phyloP scores from a whole-genome alignment of 768 basidiomycete genomes.

The Naematelia aurantialba region DNA sequence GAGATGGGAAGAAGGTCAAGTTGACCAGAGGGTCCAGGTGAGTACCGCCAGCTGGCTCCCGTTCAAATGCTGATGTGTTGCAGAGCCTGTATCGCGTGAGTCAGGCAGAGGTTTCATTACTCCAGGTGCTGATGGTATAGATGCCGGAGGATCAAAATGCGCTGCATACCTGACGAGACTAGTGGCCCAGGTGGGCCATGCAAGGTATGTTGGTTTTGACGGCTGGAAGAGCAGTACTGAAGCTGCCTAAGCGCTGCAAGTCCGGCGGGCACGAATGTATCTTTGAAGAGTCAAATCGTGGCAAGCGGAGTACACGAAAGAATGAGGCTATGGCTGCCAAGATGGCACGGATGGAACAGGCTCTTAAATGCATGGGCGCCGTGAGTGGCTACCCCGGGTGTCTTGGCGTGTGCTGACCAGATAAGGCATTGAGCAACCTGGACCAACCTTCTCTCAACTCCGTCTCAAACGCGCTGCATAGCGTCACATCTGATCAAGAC shows the following conservation, averaged over 20 bases:
- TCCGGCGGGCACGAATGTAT: conserved; percentile 68
- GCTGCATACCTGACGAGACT: conserved; percentile 46
- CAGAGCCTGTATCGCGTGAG: conserved; percentile 34
- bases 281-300: conserved; percentile 94
- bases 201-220: conserved; percentile 25
- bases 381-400: conserved; percentile 22
- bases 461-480: conserved; percentile 38
- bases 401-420: not conserved
- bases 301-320: conserved; percentile 64
- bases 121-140: conserved; percentile 5
- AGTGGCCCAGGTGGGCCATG: conserved; percentile 40
- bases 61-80: not conserved
- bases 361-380: conserved; percentile 35
- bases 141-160: conserved; percentile 49
- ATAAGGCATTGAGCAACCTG: conserved; percentile 32
- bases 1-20: conserved; percentile 42
- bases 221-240: not conserved
- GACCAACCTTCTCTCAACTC: conserved; percentile 41
- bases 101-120: conserved; percentile 1
- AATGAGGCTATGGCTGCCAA: conserved; percentile 41
- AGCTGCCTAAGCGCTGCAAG: conserved; percentile 38
- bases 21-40: conserved; percentile 48
- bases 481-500: conserved; percentile 30
- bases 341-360: conserved; percentile 38
- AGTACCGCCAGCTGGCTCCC: conserved; percentile 8